Evolutionary conservation across 2,329 filamentous ascomycete species (phyloP), one percentile per base, ranked within the genome.

Genomic region (Xylariaceae sp.): DNA sequence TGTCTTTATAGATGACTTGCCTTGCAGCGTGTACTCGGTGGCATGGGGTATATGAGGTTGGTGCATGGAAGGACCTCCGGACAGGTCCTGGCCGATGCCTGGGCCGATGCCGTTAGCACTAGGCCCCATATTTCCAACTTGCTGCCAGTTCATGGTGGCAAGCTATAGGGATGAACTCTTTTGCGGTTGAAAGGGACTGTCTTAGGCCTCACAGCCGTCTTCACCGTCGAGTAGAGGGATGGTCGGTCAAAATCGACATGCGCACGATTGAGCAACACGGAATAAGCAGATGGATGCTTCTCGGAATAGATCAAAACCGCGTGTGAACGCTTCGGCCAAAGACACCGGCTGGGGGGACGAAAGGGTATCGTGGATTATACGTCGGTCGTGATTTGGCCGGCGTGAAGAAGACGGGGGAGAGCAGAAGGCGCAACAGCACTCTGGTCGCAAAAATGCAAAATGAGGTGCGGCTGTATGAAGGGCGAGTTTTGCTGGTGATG

Each of bases 11-110:
- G 22, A 7, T 27, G 72, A 72, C 80, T 69, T 82, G 74, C 72
- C 80, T 69, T 83, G 80, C 35, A 83, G 68, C 6, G 80, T 83
- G 60, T 83, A 83, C 59, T 83, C 80, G 54, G 80, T 83, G 54
- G 78, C 78, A 60, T 77, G 76, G 39, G 78, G 80, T 58, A 80
- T 73, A 64, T 75, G 76, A 9, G 57, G 56, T 31, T 52, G 69
- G 62, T 60, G 70, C 68, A 62, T 72, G 71, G 58, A 69, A 65
- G 64, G 42, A 30, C 55, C 59, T 47, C 63, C 63, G 15, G 52
- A 22, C 53, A 65, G 58, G 1, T 67, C 71, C 73, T 74, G 65
- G 66, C 70, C 58, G 63, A 68, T 57, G 62, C 68, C 64, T 70
- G 69, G 71, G 65, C 72, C 73, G 65, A 68, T 57, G 51, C 68